Evolutionary conservation across 1,284 basidiomycete genomes (phyloP).

Genomic region (Takashimella koratensis): DNA sequence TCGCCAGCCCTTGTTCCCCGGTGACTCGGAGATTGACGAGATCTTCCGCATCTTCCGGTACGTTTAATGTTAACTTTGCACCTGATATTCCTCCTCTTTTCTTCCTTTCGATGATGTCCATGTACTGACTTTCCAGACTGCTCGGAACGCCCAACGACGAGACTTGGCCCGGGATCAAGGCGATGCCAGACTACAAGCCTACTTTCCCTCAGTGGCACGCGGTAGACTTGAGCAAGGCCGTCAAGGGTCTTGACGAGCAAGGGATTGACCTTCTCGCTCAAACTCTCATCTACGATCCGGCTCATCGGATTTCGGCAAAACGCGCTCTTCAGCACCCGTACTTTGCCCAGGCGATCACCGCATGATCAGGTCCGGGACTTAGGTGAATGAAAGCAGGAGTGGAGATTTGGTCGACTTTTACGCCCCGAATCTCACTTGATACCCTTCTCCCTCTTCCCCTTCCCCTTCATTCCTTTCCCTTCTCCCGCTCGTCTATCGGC

Average conservation of each 20-base stretch:
- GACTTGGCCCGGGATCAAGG: slow-evolving; percentile 84
- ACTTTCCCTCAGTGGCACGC: slow-evolving; percentile 90
- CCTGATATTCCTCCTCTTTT: not conserved
- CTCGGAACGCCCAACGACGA: slow-evolving; percentile 94
- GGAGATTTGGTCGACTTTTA: no score
- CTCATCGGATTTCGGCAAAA: slow-evolving; percentile 90
- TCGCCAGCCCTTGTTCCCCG: slow-evolving; percentile 86
- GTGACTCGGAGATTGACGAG: slow-evolving; percentile 98
- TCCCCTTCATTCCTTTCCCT: no score
- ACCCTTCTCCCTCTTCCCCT: no score
- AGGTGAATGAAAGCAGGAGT: no score
- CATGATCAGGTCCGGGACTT: not conserved
- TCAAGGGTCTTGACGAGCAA: slow-evolving; percentile 64
- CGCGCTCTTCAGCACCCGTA: slow-evolving; percentile 78
- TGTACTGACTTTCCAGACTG: slow-evolving; percentile 54
- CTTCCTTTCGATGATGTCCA: not conserved
- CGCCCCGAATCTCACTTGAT: no score
- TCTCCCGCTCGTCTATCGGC: no score
- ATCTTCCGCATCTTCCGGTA: slow-evolving; percentile 99
- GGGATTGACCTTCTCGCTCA: slow-evolving; percentile 77
- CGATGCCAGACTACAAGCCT: slow-evolving; percentile 91
- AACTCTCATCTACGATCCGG: slow-evolving; percentile 87
- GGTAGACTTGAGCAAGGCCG: slow-evolving; percentile 61
- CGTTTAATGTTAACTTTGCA: slow-evolving; percentile 17
- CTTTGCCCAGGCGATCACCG: slow-evolving; percentile 50